Base-by-base conservation (phyloP, 2,329 filamentous ascomycete genomes). In the Sordariomycetes sp. region DNA sequence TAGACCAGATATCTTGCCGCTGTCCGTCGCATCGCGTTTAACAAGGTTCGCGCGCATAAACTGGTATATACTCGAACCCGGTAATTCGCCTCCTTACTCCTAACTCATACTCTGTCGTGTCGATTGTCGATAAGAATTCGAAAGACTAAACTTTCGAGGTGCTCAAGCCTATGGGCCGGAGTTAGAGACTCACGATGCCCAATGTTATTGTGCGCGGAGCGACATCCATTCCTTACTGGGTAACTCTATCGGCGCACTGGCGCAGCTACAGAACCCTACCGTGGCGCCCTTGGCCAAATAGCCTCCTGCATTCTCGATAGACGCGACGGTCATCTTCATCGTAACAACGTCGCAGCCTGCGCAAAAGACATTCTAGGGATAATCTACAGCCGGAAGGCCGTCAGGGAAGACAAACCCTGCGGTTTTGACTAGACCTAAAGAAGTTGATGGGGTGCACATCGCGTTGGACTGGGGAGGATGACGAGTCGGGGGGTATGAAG, bases 341-440 rank as follows among this genome's bases (percentile, higher is more conserved):
- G n/a, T n/a, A 79, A 81, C 64, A 76, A 82, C 60, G 75, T 82
- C 10, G 74, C 75, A 1, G 64, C 69, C 4, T 82, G 78, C 58
- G 45, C 70, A 3, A 77, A 82, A 42, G 80, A 84, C 60, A 72
- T 84, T 10, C 69, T 85, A 3, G 81, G 84, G 64, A 68, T 83
- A 1, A 62, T 75, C 1, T 70, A 77, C 60, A 78, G 83, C 64
- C 73, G 70, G 24, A 61, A 59, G 8, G 60, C 60, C 2, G 75
- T 77, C 36, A 65, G 64, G 2, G 79, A 79, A 6, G 74, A 79
- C 63, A 81, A 81, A 75, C 75, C 74, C 0, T 85, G 80, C 62
- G 78, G 70, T 7, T 76, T 84, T 72, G 80, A 84, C 64, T 84
- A 80, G 79, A 74, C 70, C 0, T 75, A 74, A 84, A 82, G 65